Base-by-base conservation (phyloP, 352 stramenopile species). In the Pythium pyrilobum region DNA sequence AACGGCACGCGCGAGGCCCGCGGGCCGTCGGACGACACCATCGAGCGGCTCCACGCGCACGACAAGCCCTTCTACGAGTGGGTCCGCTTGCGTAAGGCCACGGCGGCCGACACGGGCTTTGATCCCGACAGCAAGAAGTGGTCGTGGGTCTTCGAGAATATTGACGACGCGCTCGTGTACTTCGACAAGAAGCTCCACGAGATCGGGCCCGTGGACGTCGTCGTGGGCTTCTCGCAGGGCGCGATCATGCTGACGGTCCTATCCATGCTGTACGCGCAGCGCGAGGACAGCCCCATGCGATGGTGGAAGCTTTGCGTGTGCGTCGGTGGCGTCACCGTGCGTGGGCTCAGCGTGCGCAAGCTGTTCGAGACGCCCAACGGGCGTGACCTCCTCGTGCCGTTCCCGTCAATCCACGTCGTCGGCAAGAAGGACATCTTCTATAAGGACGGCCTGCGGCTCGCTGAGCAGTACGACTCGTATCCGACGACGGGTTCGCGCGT, bases 171-270 rank as follows among this genome's bases (percentile, higher is more conserved):
- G 8, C 42, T 87, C 39, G 66, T 55, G 29, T 79, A 74, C 56
- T 63, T 89, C 44, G 59, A 85, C 45, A 52, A 65, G 7, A 53
- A 77, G 49, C 52, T 91, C 4, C 51, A 51, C 2, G 39, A 66
- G 28, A 59, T 83, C 27, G 73, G 75, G 0, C 69, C 77, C 0
- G 72, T 85, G 42, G 81, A 91, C 47, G 67, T 77, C n/a, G 63
- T 82, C 15, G 21, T 87, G 16, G 75, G 74, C 7, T 92, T 92
- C 54, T 92, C 78, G 0, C 81, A 92, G 32, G 78, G 81, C 7
- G 74, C 62, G 9, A 65, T 79, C 38, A 59, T 82, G 16, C 64
- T 72, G 47, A 76, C 71, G 7, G 54, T 67, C 28, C 47, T 84
- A n/a, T 61, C 69, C 16, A 75, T 77, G 72, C 69, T 68, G 54